A percentile compares a stretch with the other conserved stretches of the same genome.
These are phyloP conservation scores for Rhodotorula sp. DNA, from an alignment of 1,284 basidiomycete species.

Conservation along the genomic window DNA sequence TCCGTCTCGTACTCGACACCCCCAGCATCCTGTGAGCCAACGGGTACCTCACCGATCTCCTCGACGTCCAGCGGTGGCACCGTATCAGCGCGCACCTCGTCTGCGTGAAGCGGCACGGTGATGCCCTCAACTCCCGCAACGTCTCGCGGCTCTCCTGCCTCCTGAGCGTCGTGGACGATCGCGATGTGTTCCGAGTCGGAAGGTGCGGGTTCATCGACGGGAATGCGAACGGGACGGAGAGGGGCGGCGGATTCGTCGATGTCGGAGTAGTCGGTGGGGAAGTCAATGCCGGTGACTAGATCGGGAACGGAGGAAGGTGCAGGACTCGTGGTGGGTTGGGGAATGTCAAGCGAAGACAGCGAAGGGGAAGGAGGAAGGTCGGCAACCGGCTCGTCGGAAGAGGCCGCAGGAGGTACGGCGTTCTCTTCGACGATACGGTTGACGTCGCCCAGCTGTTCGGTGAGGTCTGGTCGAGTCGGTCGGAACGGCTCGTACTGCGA, in stretches of 20 bases:
- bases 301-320: neutral
- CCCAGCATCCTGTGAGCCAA: neutral
- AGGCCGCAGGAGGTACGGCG: neutral
- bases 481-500: neutral
- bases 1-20: neutral
- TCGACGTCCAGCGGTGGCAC: neutral
- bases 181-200: neutral
- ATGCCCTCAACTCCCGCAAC: slow-evolving; percentile 4
- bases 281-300: too few relatives aligned
- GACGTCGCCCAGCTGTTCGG: neutral
- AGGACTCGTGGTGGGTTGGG: neutral
- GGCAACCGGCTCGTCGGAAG: neutral
- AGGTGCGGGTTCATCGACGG: neutral
- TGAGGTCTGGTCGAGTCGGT: neutral
- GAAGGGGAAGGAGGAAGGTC: neutral
- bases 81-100: neutral
- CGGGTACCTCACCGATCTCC: neutral
- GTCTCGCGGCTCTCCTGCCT: neutral
- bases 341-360: neutral
- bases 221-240: neutral
- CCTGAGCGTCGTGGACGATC: neutral
- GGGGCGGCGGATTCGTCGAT: neutral
- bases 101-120: neutral
- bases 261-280: neutral
- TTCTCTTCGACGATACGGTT: neutral